Base-by-base conservation (phyloP, 2,329 filamentous ascomycete genomes). In the Ceratocystis variospora region DNA sequence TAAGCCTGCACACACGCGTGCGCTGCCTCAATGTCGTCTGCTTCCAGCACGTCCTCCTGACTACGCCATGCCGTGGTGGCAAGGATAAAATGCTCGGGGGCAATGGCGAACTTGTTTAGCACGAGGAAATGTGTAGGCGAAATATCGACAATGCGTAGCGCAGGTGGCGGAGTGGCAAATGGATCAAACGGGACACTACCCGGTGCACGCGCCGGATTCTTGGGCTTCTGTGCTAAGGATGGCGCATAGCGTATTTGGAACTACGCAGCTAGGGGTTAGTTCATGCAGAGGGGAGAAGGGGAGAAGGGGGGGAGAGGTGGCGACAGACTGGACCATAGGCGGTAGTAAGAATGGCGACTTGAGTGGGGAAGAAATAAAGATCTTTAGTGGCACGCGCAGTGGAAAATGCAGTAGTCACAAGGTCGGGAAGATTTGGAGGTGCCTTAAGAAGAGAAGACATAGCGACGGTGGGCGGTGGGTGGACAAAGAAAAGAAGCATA, bases 221-320 rank as follows among this genome's bases (percentile, higher is more conserved):
- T 83, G 3, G 87, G 86, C 71, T 90, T 90, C 71, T 82, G 83
- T 61, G 85, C 85, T 3, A 90, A 79, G 0, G 86, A 76, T 0
- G 86, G 86, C 7, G 86, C 87, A 77, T 84, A 90, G 63, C 87
- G 85, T 1, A 90, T 77, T 75, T 90, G 87, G 72, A 89, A 88
- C 86, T 89, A 28, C 3, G 28, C 50, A 19, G 44, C 15, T 8
- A 55, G 28, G 19, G 44, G 59, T 19, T 28, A 53, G 48, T 57
- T 61, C 46, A 19, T 45, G 2, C 7, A 31, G 19, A 19, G 28
- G 44, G 46, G 45, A 7, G 4, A 46, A 17, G n/a, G 10, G 7
- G 19, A 7, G 4, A 46, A 17, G n/a, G 10, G 15, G 19, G n/a
- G 10, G 55, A 22, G 48, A 64, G 48, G 5, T 15, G 15, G 37